Evolutionary conservation across 1,284 basidiomycete species (phyloP).

Genomic region (Tylopilus sp.): DNA sequence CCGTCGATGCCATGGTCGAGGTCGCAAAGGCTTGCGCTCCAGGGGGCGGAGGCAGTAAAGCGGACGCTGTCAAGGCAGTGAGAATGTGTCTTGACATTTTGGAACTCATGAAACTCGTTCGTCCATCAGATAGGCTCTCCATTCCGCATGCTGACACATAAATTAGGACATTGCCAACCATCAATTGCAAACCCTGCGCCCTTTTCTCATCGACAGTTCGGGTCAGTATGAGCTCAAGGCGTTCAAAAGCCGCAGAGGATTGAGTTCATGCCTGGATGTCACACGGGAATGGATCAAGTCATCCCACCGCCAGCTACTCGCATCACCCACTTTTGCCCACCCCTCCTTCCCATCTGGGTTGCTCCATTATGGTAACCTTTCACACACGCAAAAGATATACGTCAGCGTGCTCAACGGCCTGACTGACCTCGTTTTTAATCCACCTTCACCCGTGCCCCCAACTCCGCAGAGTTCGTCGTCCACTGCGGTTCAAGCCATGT

Average conservation of each 20-base stretch:
- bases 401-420: conserved; percentile 62
- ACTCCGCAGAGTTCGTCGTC: conserved; percentile 25
- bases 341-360: conserved; percentile 39
- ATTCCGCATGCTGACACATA: conserved; percentile 18
- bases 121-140: conserved; percentile 33
- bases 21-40: conserved; percentile 58
- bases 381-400: conserved; percentile 53
- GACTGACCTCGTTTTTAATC: conserved; percentile 66
- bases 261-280: conserved; percentile 47
- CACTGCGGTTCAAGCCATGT: conserved; percentile 35
- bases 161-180: conserved; percentile 90
- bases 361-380: conserved; percentile 41
- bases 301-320: conserved; percentile 39
- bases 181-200: conserved; percentile 84
- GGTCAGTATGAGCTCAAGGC: conserved; percentile 78
- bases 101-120: conserved; percentile 91
- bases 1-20: conserved; percentile 81
- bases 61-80: conserved; percentile 72
- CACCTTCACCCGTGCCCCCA: conserved; percentile 41
- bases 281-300: conserved; percentile 64
- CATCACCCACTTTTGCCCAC: conserved; percentile 40
- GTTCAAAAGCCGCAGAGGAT: conserved; percentile 60
- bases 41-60: conserved; percentile 49
- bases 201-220: conserved; percentile 79
- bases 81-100: conserved; percentile 87